Base-by-base conservation (phyloP, 345 rosid species). In the Noccaea bulbosa region DNA sequence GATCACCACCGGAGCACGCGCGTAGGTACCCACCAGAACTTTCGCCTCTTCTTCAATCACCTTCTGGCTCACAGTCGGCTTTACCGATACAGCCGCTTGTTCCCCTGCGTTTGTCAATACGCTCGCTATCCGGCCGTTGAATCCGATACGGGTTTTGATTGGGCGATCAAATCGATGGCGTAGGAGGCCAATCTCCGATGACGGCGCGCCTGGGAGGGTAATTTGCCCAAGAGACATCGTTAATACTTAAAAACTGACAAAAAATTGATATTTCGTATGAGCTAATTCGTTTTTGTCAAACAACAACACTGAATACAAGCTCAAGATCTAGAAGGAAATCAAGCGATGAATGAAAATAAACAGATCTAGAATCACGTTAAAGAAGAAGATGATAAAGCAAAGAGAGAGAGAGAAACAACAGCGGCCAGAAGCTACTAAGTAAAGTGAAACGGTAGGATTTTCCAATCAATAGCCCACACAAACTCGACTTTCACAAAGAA, bases 21-120 rank as follows among this genome's bases (percentile, higher is more conserved):
- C 62, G 61, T 93, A 93, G 0, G 97, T 83, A 6, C 96, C 92
- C 69, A 90, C 98, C 1, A 90, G 38, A 41, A 87, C 67, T 43
- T 65, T 82, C 61, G 70, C 75, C 62, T 82, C 98, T 59, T 75
- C 78, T 72, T 84, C 97, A 44, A 90, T 88, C 70, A 88, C 80
- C 74, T 77, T 84, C 69, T 80, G 65, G 77, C 84, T 85, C 65
- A 67, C 65, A 15, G 48, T 77, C 27, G 43, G 11, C 52, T 70
- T 76, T 0, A 35, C 50, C 51, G 55, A 35, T 0, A 61, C 39
- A n/a, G 5, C 0, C 5, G 65, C 22, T 61, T 74, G 57, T n/a
- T 44, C 58, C n/a, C 64, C 40, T 5, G 70, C 65, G 5, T 75
- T 61, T 9, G 44, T 60, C 74, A 60, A 60, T 49, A 12, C 77